Percentiles rank a stretch among this genome's conserved stretches.
phyloP scores from a whole-genome alignment of 805 yeast species.

The Candida awuae region DNA sequence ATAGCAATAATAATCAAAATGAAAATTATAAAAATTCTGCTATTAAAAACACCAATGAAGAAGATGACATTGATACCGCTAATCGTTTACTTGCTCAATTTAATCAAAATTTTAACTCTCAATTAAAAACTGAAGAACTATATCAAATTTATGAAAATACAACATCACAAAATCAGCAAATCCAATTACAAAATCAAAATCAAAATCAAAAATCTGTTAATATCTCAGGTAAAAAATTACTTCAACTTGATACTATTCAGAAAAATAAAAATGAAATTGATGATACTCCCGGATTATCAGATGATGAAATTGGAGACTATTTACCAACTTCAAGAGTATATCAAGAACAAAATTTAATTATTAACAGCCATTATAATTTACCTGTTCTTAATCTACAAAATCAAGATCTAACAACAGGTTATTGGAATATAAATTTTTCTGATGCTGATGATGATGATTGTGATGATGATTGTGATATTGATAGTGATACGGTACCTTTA shows the following conservation, averaged over 20 bases:
- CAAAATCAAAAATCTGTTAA: not conserved
- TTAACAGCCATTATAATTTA: too few relatives aligned
- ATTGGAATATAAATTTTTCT: too few relatives aligned
- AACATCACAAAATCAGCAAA: too few relatives aligned
- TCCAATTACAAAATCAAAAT: constrained; percentile 2
- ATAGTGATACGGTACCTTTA: constrained; percentile 6
- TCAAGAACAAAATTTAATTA: too few relatives aligned
- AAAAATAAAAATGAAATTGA: constrained; percentile 6
- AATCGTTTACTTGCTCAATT: constrained; percentile 1
- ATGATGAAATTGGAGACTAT: constrained; percentile 6
- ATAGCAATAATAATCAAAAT: not conserved
- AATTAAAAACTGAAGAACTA: constrained; percentile 1
- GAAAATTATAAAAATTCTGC: not conserved
- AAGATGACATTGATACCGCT: not conserved
- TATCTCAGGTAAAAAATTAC: too few relatives aligned
- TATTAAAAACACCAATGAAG: not conserved
- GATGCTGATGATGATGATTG: not conserved
- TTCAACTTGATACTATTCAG: too few relatives aligned
- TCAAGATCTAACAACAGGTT: not conserved
- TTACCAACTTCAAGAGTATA: too few relatives aligned
- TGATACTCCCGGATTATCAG: constrained; percentile 9
- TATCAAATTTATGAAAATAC: not conserved
- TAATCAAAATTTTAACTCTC: constrained; percentile 2
- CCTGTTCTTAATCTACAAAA: not conserved
- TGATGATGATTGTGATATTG: not conserved